Conservation (phyloP, 805 yeast species). For the Osmozyma mogii region DNA sequence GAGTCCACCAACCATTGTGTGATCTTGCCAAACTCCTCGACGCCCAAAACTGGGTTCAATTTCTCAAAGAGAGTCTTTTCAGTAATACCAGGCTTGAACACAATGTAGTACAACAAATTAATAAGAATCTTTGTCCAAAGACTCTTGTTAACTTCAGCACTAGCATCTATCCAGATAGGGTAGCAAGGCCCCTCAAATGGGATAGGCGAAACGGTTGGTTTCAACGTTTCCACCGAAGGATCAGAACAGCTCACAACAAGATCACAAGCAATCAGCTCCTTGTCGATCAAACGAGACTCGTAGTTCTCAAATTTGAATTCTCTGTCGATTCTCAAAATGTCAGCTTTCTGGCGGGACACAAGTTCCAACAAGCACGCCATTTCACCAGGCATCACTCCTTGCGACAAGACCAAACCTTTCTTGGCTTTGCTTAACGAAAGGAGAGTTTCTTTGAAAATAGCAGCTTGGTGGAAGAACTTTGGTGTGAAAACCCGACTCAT, state of each 20-base stretch:
- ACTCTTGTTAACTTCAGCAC: constrained; percentile 47
- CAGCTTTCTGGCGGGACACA: constrained; percentile 26
- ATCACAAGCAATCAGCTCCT: constrained; percentile 59
- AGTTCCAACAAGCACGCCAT: constrained; percentile 56
- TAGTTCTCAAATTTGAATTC: constrained; percentile 51
- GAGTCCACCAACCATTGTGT: constrained; percentile 36
- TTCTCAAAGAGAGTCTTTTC: constrained; percentile 14
- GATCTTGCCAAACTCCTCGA: constrained; percentile 20
- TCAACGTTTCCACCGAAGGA: constrained; percentile 2
- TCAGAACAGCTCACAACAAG: constrained; percentile 32
- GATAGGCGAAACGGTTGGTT: constrained; percentile 27
- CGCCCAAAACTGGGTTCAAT: constrained; percentile 22
- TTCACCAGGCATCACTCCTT: constrained; percentile 52
- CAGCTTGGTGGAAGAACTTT: constrained; percentile 38
- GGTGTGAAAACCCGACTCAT: constrained; percentile 29
- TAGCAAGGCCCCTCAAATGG: constrained; percentile 59
- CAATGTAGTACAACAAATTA: constrained; percentile 31
- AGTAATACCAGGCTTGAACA: constrained; percentile 32
- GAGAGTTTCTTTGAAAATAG: constrained; percentile 37
- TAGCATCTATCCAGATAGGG: constrained; percentile 62
- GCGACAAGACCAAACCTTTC: constrained; percentile 49
- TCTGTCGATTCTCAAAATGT: constrained; percentile 38
- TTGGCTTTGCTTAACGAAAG: constrained; percentile 31
- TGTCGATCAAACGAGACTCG: constrained; percentile 68
- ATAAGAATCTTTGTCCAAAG: constrained; percentile 56